Conservation (phyloP, 768 basidiomycete genomes). For the Rhizopogon sp. region DNA sequence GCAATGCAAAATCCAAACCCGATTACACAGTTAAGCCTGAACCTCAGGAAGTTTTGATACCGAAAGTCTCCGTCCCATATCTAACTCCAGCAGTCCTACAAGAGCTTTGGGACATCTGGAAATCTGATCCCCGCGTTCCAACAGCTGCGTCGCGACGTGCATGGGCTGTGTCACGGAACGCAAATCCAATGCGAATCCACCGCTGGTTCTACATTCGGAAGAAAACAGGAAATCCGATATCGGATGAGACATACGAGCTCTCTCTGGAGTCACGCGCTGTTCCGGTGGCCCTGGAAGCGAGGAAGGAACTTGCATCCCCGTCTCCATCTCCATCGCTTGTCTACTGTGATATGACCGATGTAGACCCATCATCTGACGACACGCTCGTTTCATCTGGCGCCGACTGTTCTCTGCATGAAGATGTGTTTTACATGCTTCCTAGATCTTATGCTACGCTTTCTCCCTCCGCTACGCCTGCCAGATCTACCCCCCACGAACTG, state of each 20-base stretch:
- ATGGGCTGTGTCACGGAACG: conserved; percentile 21
- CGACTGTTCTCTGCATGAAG: no score
- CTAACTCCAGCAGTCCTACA: conserved; percentile 4
- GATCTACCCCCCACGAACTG: background rate
- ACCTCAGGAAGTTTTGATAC: background rate
- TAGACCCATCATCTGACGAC: conserved; percentile 18
- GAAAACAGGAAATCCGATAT: conserved; percentile 14
- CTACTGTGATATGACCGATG: background rate
- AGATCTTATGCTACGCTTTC: background rate
- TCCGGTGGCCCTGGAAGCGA: conserved; percentile 4
- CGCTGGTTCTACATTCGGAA: conserved; percentile 25
- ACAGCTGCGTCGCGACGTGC: conserved; percentile 19
- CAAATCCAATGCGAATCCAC: conserved; percentile 13
- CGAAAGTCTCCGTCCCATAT: background rate
- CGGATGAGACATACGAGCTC: conserved; percentile 18
- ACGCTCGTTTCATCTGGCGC: conserved; percentile 10
- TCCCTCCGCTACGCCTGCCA: background rate
- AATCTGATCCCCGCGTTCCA: conserved; percentile 21
- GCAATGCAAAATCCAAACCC: no score
- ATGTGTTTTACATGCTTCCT: background rate
- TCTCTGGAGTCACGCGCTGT: conserved; percentile 3
- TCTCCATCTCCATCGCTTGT: background rate
- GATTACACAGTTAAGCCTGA: background rate
- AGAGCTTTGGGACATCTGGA: conserved; percentile 28
- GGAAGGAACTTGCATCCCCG: conserved; percentile 1